A percentile compares a stretch with the other conserved stretches of the same genome.
Conservation (phyloP, 768 basidiomycete species). For the Rhodotorula diobovata region DNA sequence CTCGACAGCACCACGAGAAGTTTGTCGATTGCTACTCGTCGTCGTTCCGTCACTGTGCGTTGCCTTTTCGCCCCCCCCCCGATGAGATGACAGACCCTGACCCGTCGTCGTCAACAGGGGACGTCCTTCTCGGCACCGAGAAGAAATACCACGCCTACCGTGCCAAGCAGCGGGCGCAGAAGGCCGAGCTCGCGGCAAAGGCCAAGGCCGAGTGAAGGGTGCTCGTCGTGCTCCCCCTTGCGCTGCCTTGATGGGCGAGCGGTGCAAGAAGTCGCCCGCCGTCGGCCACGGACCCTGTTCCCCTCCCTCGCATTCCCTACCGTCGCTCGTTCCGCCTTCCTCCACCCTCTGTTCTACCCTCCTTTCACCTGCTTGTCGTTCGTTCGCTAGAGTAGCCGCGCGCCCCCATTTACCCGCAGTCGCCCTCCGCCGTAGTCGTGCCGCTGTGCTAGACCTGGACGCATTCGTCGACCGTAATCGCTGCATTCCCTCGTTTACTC, state of each 20-base stretch:
- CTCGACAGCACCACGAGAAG: conserved; percentile 55
- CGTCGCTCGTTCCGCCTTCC: neutral
- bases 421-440: no score
- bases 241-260: no score
- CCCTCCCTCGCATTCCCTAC: neutral
- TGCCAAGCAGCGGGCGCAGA: conserved; percentile 41
- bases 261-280: no score
- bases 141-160: conserved; percentile 79
- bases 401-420: neutral
- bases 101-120: conserved; percentile 47
- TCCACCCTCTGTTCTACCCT: neutral
- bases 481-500: neutral
- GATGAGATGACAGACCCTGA: neutral
- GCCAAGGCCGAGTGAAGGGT: conserved; percentile 1
- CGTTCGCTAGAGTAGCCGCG: neutral
- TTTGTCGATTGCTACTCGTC: conserved; percentile 62
- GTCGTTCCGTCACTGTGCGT: conserved; percentile 42
- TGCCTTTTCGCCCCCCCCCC: neutral
- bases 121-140: conserved; percentile 83
- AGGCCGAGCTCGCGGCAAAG: neutral
- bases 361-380: neutral
- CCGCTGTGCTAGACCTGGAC: neutral
- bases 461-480: neutral
- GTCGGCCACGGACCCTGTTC: no score
- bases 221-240: no score